Evolutionary conservation across 2,329 filamentous ascomycete species (phyloP).

Genomic region (Orbilia ellipsospora): DNA sequence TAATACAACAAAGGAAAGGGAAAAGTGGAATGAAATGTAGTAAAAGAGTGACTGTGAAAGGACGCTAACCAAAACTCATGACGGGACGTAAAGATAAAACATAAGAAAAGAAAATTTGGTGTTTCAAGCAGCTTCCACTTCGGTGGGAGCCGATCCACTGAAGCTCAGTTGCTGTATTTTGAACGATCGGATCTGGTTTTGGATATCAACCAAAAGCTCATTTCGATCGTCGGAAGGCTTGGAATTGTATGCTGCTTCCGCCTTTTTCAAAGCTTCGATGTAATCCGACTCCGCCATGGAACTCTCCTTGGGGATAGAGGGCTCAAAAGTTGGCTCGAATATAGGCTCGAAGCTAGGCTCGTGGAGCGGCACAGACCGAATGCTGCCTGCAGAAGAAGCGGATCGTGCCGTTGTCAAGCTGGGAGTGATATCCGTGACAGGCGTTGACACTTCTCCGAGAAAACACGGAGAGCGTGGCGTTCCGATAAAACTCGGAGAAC

Average conservation of each 20-base stretch:
- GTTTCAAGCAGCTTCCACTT: constrained; percentile 9
- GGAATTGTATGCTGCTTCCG: constrained; percentile 28
- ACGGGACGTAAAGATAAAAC: constrained; percentile 41
- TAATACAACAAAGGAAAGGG: constrained; percentile 29
- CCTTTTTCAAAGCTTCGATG: constrained; percentile 46
- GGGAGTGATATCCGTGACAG: constrained; percentile 41
- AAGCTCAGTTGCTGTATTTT: constrained; percentile 49
- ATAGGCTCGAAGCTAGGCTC: constrained; percentile 49
- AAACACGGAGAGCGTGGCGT: constrained; percentile 51
- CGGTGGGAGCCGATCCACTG: constrained; percentile 5
- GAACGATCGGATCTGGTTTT: constrained; percentile 47
- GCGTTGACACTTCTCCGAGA: constrained; percentile 45
- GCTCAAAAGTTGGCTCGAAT: constrained; percentile 47
- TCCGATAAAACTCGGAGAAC: constrained; percentile 48
- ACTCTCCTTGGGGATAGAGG: constrained; percentile 22
- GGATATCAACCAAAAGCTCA: constrained; percentile 40
- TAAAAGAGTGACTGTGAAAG: constrained; percentile 25
- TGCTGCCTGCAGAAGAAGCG: constrained; percentile 46
- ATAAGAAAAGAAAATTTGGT: constrained; percentile 1
- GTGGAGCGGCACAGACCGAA: constrained; percentile 45
- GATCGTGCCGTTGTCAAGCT: constrained; percentile 50
- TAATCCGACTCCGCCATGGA: constrained; percentile 48
- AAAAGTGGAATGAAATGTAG: constrained; percentile 14
- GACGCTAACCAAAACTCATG: constrained; percentile 51
- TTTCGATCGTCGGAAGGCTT: constrained; percentile 44